Base-by-base conservation (phyloP, 352 stramenopile species). In the Pythium periplocum region DNA sequence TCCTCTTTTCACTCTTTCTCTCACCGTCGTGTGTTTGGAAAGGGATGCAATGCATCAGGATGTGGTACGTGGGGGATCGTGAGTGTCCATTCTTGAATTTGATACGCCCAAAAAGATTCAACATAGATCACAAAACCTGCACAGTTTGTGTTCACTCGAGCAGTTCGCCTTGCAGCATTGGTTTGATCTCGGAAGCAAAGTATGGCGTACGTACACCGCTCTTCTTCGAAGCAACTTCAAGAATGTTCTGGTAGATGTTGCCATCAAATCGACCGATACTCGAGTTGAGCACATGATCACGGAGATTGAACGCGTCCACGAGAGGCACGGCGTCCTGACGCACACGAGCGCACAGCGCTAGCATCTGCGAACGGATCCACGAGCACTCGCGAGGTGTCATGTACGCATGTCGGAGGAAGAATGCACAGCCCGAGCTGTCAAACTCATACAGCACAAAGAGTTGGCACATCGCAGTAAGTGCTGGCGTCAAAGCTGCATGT, bases 401-500 rank as follows among this genome's bases (percentile, higher is more conserved):
- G 62, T 86, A 89, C 12, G 65, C 57, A 38, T 84, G 61, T 48
- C 75, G 71, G 37, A 85, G 62, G 48, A 88, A 84, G 52, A 86
- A 86, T 8, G 64, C 71, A 5, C 64, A 66, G 5, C 68, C 68
- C 9, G 38, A 54, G 34, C 58, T 62, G 54, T 93, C 73, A 7
- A 95, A 68, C 44, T 91, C 76, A 39, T 83, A 66, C 12, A 86
- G 78, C 52, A 90, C 81, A 55, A 88, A 96, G 42, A 96, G 48
- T 40, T 78, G 63, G 56, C 82, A 87, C 38, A 95, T 69, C 10
- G 73, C 65, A 36, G 75, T 49, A 17, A 94, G 61, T 37, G 76
- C 74, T 7, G 73, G 79, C 26, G 74, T 57, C 31, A 93, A 66
- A 36, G 64, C 49, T 6, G 54, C 38, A 11, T 55, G 33, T 42